Percentiles rank a stretch among this genome's conserved stretches.
These are phyloP conservation scores for Entophlyctis helioformis DNA, from an alignment of 192 early-diverging fungal species.

Conservation along the genomic window DNA sequence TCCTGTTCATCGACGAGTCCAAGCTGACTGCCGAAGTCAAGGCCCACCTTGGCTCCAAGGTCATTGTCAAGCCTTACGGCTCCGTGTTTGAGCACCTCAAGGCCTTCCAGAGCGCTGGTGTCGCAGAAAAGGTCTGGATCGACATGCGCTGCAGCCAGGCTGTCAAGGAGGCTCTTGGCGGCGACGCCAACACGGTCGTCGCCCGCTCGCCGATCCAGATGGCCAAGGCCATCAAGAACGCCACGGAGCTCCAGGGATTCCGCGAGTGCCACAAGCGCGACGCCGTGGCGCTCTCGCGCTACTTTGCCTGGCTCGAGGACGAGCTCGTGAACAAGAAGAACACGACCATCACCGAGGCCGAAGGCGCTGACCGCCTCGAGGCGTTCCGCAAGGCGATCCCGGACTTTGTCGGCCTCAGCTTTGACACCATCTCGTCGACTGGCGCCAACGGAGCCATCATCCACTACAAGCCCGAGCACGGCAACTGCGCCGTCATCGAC, in stretches of 20 bases:
- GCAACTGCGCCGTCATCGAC: slow-evolving; percentile 62
- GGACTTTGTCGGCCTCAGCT: slow-evolving; percentile 84
- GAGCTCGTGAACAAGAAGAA: slow-evolving; percentile 61
- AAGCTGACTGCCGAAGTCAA: slow-evolving; percentile 54
- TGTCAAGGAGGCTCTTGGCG: slow-evolving; percentile 61
- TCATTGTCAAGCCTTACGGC: slow-evolving; percentile 62
- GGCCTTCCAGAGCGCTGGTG: slow-evolving; percentile 1
- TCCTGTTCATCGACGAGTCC: slow-evolving; percentile 64
- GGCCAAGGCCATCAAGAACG: slow-evolving; percentile 91
- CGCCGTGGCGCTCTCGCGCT: slow-evolving; percentile 62
- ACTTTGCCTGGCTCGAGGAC: slow-evolving; percentile 92
- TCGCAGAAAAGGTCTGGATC: slow-evolving; percentile 40
- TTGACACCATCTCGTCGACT: slow-evolving; percentile 91
- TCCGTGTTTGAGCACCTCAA: slow-evolving; percentile 64
- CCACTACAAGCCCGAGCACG: slow-evolving; percentile 87
- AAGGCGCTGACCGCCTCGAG: slow-evolving; percentile 77
- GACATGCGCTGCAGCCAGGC: slow-evolving; percentile 61
- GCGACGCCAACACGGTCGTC: slow-evolving; percentile 1
- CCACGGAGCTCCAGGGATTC: slow-evolving; percentile 82
- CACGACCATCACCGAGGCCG: slow-evolving; percentile 61
- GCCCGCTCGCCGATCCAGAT: slow-evolving; percentile 57
- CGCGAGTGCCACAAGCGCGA: slow-evolving; percentile 83
- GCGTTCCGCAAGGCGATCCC: slow-evolving; percentile 35
- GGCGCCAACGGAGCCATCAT: slow-evolving; percentile 97
- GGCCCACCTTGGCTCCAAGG: slow-evolving; percentile 43